Base-by-base conservation (phyloP, 2,329 filamentous ascomycete species). In the Amesomyces nigricolor region DNA sequence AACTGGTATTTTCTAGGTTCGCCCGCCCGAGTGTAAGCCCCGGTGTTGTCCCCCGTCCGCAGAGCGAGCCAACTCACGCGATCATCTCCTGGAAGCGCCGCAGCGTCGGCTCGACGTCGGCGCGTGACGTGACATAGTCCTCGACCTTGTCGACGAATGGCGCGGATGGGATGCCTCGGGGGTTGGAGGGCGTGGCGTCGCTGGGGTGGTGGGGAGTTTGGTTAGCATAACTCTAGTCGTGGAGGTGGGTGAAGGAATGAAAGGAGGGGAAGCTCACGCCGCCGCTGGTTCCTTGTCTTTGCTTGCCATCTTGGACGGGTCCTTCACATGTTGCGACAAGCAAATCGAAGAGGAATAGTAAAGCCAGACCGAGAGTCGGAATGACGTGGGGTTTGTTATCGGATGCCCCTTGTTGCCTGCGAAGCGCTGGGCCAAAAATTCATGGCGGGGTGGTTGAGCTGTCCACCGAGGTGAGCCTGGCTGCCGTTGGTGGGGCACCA, bases 41-140 rank as follows among this genome's bases (percentile, higher is more conserved):
- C 40, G 19, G 11, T 26, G 30, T 49, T 35, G 8, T 13, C 9
- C 32, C 39, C 32, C 39, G 10, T 16, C 26, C 10, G 29, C 16
- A 16, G 17, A 8, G 14, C 6, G 8, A 5, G 22, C 22, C 13
- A 26, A 42, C 80, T 72, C 79, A 94, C 88, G 88, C 89, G 63
- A 95, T 95, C 89, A 95, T 94, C 76, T 95, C 89, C 69, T 92
- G 89, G 70, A 95, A 95, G 70, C 81, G 90, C 68, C 87, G 85
- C 67, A 95, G 77, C 14, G 88, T 91, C 45, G 80, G 77, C 69
- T 95, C 89, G 64, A 94, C 89, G 67, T 95, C 88, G 38, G 82
- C 82, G 53, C 88, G 82, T 42, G 87, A 83, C 44, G 87, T 78
- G 56, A 94, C 86, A 76, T 92, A 95, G 74, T 95, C 89, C 71